Conservation (phyloP, 2,329 filamentous ascomycete genomes). For the Trichocomaceae sp. region DNA sequence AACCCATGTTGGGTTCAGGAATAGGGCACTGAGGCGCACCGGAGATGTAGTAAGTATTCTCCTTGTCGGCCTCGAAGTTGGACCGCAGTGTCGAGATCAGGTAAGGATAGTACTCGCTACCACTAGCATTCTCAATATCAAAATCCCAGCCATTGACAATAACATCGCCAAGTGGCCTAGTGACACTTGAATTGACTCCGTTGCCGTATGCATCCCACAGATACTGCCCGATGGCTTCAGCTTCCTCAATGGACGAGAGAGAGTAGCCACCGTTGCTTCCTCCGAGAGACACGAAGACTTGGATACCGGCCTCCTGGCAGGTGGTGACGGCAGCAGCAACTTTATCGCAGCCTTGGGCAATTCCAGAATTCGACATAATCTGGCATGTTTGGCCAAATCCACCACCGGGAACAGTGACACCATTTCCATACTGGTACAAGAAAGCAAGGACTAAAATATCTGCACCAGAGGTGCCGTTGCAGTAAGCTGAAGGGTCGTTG, state of each 20-base stretch:
- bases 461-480: neutral
- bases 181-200: slow-evolving; percentile 21
- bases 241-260: neutral
- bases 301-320: slow-evolving; percentile 1
- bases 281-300: neutral
- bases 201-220: slow-evolving; percentile 6
- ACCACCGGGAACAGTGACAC: neutral
- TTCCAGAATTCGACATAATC: neutral
- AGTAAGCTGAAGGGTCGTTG: slow-evolving; percentile 2
- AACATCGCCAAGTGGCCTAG: slow-evolving; percentile 46
- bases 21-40: slow-evolving; percentile 47
- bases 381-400: neutral
- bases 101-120: slow-evolving; percentile 31
- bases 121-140: slow-evolving; percentile 40
- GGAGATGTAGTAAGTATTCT: slow-evolving; percentile 44
- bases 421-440: slow-evolving; percentile 4
- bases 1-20: slow-evolving; percentile 42
- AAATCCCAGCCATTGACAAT: slow-evolving; percentile 51
- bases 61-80: slow-evolving; percentile 31
- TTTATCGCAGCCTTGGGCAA: neutral
- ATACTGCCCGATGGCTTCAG: neutral
- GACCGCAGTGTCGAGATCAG: slow-evolving; percentile 44
- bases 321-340: neutral
- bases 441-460: neutral
- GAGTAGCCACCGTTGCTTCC: neutral